These are phyloP conservation scores for Cornus suecica DNA, from an alignment of 148 eudicot species.

Conservation along the genomic window DNA sequence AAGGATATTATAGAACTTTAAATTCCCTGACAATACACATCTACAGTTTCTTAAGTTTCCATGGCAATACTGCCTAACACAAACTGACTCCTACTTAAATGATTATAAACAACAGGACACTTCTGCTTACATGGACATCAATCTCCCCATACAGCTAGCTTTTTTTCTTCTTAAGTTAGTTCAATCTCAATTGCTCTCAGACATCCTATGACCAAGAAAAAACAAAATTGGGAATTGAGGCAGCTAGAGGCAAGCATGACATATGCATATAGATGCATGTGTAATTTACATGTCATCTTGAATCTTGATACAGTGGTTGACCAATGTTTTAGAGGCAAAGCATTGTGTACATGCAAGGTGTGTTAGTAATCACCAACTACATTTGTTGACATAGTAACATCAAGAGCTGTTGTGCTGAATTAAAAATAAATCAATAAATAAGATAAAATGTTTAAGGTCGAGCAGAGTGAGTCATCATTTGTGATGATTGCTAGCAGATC, in stretches of 20 bases:
- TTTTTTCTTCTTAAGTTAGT: background rate
- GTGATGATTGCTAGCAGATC: too few relatives aligned
- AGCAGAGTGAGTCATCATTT: too few relatives aligned
- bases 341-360: background rate
- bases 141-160: background rate
- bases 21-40: too few relatives aligned
- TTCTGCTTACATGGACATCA: background rate
- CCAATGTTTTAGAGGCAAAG: background rate
- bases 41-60: background rate
- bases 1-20: background rate
- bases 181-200: background rate
- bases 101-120: background rate
- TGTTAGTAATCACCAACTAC: too few relatives aligned
- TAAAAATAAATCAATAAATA: too few relatives aligned
- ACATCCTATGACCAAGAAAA: background rate
- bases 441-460: too few relatives aligned
- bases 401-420: too few relatives aligned
- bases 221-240: background rate
- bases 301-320: background rate
- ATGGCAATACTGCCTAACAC: background rate
- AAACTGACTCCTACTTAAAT: background rate
- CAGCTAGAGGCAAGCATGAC: background rate
- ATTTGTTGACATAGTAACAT: too few relatives aligned
- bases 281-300: background rate
- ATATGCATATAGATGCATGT: background rate